Conservation (phyloP, 768 basidiomycete species). For the Phylloporus scabripes region DNA sequence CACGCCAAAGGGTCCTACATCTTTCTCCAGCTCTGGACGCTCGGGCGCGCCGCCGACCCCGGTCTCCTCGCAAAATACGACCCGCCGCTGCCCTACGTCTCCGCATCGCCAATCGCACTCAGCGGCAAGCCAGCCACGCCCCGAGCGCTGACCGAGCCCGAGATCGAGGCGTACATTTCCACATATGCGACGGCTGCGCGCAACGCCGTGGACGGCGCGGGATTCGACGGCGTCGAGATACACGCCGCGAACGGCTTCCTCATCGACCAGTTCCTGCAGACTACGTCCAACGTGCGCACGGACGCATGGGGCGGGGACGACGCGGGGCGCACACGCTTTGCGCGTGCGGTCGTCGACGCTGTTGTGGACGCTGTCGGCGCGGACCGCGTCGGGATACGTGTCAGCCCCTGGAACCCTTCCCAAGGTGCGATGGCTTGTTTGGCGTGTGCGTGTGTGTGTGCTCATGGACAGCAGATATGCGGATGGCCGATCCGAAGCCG, state of each 20-base stretch:
- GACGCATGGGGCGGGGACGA: constrained; percentile 65
- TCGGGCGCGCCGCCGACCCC: constrained; percentile 31
- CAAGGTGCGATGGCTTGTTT: constrained; percentile 22
- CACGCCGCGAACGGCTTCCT: too few relatives aligned
- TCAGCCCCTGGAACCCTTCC: constrained; percentile 38
- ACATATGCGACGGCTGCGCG: too few relatives aligned
- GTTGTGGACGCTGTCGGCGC: constrained; percentile 15
- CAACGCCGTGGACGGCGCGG: too few relatives aligned
- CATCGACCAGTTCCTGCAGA: constrained; percentile 39
- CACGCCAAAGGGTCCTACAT: constrained; percentile 45
- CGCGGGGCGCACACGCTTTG: constrained; percentile 44
- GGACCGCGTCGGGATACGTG: constrained; percentile 38
- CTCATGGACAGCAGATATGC: constrained; percentile 28
- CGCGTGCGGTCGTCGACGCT: constrained; percentile 40
- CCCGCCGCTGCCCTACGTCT: constrained; percentile 28
- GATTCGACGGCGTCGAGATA: too few relatives aligned
- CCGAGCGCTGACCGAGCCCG: constrained; percentile 12
- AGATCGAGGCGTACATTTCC: too few relatives aligned
- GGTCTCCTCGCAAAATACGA: constrained; percentile 34
- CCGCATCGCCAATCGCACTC: constrained; percentile 30
- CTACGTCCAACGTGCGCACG: constrained; percentile 34
- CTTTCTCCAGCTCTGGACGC: too few relatives aligned
- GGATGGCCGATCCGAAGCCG: constrained; percentile 10
- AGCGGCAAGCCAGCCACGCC: constrained; percentile 9
- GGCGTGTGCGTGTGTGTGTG: background rate